These are phyloP conservation scores for Colletotrichum lindemuthianum DNA, from an alignment of 2,329 filamentous ascomycete species.

Conservation along the genomic window DNA sequence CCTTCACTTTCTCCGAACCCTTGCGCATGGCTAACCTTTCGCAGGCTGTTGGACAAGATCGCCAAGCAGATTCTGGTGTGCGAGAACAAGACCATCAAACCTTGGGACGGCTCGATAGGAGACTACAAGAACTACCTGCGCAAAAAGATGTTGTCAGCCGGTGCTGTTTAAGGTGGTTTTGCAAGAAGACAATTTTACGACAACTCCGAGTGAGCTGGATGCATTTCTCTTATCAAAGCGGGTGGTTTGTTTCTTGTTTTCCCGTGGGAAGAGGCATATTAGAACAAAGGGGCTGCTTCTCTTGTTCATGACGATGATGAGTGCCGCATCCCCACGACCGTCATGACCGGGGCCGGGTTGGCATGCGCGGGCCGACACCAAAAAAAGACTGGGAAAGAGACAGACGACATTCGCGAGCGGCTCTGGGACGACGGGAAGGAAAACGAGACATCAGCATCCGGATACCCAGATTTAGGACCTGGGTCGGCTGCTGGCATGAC, in stretches of 20 bases:
- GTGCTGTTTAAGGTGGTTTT: slow-evolving; percentile 77
- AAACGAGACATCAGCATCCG: slow-evolving; percentile 8
- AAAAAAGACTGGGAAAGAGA: background rate
- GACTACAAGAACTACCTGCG: slow-evolving; percentile 98
- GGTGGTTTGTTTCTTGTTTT: slow-evolving; percentile 18
- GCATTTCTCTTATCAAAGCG: slow-evolving; percentile 19
- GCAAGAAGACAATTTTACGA: background rate
- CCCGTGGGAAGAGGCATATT: slow-evolving; percentile 13
- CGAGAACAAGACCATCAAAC: slow-evolving; percentile 92
- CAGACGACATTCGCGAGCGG: slow-evolving; percentile 1
- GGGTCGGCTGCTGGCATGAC: slow-evolving; percentile 24
- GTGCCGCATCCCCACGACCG: slow-evolving; percentile 12
- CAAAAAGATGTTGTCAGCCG: slow-evolving; percentile 96
- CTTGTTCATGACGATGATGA: slow-evolving; percentile 10
- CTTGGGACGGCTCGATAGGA: slow-evolving; percentile 89
- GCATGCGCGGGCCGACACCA: too few species aligned
- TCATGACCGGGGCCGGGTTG: background rate
- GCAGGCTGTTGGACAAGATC: slow-evolving; percentile 96
- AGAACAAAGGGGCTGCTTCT: slow-evolving; percentile 1
- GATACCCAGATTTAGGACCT: background rate
- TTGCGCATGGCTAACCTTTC: slow-evolving; percentile 34
- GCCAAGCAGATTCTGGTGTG: slow-evolving; percentile 99
- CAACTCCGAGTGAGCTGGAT: slow-evolving; percentile 2
- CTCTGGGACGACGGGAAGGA: slow-evolving; percentile 6
- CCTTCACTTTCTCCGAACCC: too few species aligned